Conservation (phyloP, 176 grass and related monocot genomes). For the Musa acuminata region DNA sequence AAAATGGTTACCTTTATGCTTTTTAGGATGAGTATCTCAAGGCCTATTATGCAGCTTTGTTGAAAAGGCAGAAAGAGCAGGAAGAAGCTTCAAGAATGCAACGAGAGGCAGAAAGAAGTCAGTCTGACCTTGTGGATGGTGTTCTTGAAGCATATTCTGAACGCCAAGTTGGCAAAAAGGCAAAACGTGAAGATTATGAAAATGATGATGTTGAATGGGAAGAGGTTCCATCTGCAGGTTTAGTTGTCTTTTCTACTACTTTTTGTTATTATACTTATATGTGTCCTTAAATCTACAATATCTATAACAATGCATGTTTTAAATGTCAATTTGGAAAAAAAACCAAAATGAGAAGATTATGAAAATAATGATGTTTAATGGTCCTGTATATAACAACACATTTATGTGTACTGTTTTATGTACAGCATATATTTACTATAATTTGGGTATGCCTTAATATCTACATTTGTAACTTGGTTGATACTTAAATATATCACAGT, state of each 20-base stretch:
- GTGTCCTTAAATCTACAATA: neutral
- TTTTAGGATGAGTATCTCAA: too few relatives aligned
- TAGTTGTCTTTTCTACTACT: slow-evolving; percentile 12
- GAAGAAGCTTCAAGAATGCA: too few relatives aligned
- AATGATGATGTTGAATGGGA: slow-evolving; percentile 68
- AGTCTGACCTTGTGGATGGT: slow-evolving; percentile 23
- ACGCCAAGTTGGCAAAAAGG: slow-evolving; percentile 69
- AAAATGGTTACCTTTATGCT: too few relatives aligned
- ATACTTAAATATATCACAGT: neutral
- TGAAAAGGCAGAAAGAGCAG: too few relatives aligned
- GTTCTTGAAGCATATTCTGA: slow-evolving; percentile 29
- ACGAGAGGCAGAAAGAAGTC: too few relatives aligned
- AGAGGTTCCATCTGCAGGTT: slow-evolving; percentile 51
- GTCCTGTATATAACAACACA: too few relatives aligned
- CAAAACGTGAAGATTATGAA: slow-evolving; percentile 46
- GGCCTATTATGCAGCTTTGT: too few relatives aligned
- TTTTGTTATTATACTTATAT: neutral
- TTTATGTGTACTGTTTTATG: too few relatives aligned
- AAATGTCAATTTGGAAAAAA: neutral
- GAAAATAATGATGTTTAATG: too few relatives aligned
- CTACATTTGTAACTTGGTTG: neutral
- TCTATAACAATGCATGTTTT: neutral
- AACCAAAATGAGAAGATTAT: too few relatives aligned
- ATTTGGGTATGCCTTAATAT: neutral
- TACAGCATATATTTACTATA: too few relatives aligned